Percentiles rank a stretch among this genome's conserved stretches.
Evolutionary conservation across 2,329 filamentous ascomycete genomes (phyloP).

Genomic region (Hypoxylon sp.): DNA sequence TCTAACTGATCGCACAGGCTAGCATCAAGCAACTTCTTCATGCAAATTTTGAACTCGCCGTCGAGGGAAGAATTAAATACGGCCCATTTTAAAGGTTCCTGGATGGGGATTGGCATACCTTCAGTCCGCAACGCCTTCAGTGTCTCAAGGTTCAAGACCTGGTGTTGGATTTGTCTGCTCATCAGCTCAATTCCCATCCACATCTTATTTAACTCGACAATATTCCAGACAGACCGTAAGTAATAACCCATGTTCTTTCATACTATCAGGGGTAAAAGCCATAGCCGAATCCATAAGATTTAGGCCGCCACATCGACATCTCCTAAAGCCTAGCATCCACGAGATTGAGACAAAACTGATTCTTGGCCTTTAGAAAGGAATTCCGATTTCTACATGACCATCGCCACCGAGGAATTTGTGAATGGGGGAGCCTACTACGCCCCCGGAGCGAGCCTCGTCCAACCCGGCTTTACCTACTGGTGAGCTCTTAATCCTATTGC

Average conservation of each 20-base stretch:
- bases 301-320: neutral
- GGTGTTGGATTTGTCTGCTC: slow-evolving; percentile 40
- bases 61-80: slow-evolving; percentile 63
- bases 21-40: slow-evolving; percentile 64
- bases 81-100: slow-evolving; percentile 60
- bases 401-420: slow-evolving; percentile 45
- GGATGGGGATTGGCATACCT: slow-evolving; percentile 62
- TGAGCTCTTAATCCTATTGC: no score
- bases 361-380: slow-evolving; percentile 14
- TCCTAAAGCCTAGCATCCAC: neutral
- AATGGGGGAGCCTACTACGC: slow-evolving; percentile 35
- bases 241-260: neutral
- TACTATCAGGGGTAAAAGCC: neutral
- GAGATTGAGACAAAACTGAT: slow-evolving; percentile 4
- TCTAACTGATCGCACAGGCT: slow-evolving; percentile 47
- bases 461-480: slow-evolving; percentile 16
- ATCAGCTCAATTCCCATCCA: slow-evolving; percentile 47
- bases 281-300: neutral
- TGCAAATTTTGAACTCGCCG: slow-evolving; percentile 65
- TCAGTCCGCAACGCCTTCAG: slow-evolving; percentile 58
- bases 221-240: slow-evolving; percentile 43
- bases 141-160: slow-evolving; percentile 43
- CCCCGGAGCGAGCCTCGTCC: slow-evolving; percentile 39
- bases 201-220: slow-evolving; percentile 45
- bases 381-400: slow-evolving; percentile 42